phyloP scores from a whole-genome alignment of 2,329 filamentous ascomycete genomes.

The Colletotrichum cordylinicola region DNA sequence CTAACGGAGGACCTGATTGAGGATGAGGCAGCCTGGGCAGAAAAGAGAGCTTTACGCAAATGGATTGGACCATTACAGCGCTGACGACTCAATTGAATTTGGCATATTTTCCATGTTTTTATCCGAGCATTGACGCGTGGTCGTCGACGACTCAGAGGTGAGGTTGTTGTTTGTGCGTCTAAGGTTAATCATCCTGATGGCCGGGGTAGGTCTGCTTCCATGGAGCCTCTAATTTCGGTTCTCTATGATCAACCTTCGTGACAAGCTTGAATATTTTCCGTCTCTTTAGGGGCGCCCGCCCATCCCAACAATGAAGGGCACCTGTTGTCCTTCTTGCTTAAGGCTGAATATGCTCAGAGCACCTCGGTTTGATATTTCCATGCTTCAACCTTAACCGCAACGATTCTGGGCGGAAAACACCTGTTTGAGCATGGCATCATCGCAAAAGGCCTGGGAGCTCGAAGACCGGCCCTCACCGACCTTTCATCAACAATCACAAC shows the following conservation, averaged over 20 bases:
- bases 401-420: not conserved
- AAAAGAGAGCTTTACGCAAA: not conserved
- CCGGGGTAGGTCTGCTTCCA: not conserved
- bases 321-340: not conserved
- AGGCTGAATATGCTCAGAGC: not conserved
- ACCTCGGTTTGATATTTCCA: not conserved
- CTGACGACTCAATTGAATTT: not conserved
- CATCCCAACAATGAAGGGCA: not conserved
- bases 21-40: not conserved
- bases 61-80: not conserved
- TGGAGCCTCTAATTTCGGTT: conserved; percentile 8
- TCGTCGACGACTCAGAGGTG: not conserved
- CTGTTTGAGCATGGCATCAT: not conserved
- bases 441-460: conserved; percentile 3
- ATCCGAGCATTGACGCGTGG: not conserved
- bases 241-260: not conserved
- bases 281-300: not conserved
- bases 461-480: not conserved
- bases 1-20: not conserved
- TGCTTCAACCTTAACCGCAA: not conserved
- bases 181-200: not conserved
- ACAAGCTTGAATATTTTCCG: not conserved
- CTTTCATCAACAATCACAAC: not conserved
- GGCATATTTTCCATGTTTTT: not conserved
- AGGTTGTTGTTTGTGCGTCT: not conserved